Conservation (phyloP, 2,329 filamentous ascomycete species). For the Lachnellula hyalina region DNA sequence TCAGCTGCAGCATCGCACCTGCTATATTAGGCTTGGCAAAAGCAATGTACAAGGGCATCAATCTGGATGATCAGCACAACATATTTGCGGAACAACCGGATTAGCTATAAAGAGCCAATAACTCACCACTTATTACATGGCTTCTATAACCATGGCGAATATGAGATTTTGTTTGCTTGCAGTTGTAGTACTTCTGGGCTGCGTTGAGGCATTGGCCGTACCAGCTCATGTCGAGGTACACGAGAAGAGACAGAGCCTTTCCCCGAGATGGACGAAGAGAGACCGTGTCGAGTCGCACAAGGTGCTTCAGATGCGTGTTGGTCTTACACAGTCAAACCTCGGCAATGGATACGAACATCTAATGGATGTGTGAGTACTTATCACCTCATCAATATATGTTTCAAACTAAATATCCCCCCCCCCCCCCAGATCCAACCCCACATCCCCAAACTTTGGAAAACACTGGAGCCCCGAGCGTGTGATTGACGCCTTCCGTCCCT, state of each 20-base stretch:
- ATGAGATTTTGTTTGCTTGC: neutral
- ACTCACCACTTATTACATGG: neutral
- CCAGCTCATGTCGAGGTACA: conserved; percentile 20
- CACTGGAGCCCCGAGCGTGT: conserved; percentile 32
- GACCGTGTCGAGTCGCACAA: conserved; percentile 18
- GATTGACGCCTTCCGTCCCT: conserved; percentile 30
- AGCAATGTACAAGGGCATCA: neutral
- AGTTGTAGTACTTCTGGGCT: neutral
- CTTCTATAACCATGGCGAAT: neutral
- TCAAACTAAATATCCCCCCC: conserved; percentile 16
- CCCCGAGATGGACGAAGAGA: conserved; percentile 22
- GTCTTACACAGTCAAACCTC: conserved; percentile 21
- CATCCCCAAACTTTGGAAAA: conserved; percentile 31
- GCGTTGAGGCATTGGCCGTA: conserved; percentile 11
- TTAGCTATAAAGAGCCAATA: neutral
- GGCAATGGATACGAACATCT: conserved; percentile 21
- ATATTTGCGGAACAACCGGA: neutral
- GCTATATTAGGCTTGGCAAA: conserved; percentile 7
- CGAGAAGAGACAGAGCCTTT: conserved; percentile 18
- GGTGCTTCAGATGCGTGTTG: conserved; percentile 24
- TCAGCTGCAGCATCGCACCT: neutral
- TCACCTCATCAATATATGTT: neutral
- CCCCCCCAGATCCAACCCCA: conserved; percentile 20
- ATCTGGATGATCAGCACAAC: neutral
- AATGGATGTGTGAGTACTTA: conserved; percentile 24